These are phyloP conservation scores for Talaromyces islandicus DNA, from an alignment of 2,329 filamentous ascomycete genomes.

Conservation along the genomic window DNA sequence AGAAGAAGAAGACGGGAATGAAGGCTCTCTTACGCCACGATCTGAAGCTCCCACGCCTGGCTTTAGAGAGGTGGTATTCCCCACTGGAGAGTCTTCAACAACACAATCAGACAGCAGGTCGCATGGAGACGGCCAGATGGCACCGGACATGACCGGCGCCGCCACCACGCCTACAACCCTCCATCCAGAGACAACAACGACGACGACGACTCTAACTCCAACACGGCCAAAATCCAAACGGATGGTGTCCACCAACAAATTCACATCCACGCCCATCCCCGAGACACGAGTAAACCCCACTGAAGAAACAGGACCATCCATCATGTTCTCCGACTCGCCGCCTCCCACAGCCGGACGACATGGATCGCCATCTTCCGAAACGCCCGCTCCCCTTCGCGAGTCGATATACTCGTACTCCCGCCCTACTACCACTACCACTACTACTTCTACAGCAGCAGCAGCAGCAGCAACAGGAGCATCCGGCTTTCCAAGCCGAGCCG, in stretches of 20 bases:
- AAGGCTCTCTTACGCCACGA: conserved; percentile 6
- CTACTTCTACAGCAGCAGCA: conserved; percentile 13
- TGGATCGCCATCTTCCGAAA: background rate
- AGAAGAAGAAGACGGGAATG: conserved; percentile 11
- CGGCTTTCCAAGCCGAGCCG: conserved; percentile 53
- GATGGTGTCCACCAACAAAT: conserved; percentile 38
- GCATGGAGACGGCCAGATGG: background rate
- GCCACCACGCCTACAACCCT: background rate
- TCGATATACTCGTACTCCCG: conserved; percentile 34
- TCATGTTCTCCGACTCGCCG: conserved; percentile 63
- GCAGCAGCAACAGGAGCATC: conserved; percentile 19
- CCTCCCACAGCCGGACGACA: conserved; percentile 17
- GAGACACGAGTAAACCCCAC: conserved; percentile 61
- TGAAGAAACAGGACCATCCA: conserved; percentile 61
- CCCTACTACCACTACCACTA: conserved; percentile 15
- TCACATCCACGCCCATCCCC: conserved; percentile 68
- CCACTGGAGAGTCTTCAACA: background rate
- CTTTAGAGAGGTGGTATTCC: background rate
- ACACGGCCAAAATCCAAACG: conserved; percentile 22
- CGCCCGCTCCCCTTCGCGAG: conserved; percentile 18
- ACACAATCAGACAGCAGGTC: background rate
- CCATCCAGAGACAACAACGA: background rate
- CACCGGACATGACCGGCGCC: background rate
- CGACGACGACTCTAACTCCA: conserved; percentile 7
- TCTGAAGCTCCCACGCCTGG: conserved; percentile 1